Conservation (phyloP, 768 basidiomycete genomes). For the Collybiopsis luxurians region DNA sequence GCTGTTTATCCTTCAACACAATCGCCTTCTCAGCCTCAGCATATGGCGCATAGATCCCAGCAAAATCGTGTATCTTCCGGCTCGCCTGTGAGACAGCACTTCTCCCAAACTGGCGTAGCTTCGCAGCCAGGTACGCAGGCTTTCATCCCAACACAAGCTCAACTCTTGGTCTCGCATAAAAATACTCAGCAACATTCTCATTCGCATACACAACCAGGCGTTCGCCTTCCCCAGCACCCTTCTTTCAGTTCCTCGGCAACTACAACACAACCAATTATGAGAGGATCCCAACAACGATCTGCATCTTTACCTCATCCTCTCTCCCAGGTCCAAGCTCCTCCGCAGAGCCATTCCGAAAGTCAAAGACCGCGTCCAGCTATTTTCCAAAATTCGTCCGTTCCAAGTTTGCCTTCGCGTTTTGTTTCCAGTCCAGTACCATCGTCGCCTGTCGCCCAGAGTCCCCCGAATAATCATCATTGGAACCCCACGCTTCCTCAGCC, state of each 20-base stretch:
- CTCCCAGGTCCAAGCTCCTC: neutral
- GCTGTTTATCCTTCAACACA: neutral
- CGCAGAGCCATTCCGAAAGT: neutral
- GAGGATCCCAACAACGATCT: neutral
- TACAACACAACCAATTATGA: no score
- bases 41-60: neutral
- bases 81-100: neutral
- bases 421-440: no score
- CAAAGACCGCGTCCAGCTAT: neutral
- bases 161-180: no score
- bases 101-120: neutral
- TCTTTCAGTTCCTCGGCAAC: no score
- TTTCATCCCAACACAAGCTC: neutral
- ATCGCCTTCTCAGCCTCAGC: neutral
- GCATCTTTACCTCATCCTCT: slow-evolving; percentile 1
- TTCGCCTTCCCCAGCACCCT: no score
- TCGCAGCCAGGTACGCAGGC: neutral
- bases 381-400: neutral
- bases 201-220: neutral
- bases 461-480: no score
- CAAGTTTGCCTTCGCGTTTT: no score
- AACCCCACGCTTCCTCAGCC: no score
- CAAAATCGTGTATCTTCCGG: neutral
- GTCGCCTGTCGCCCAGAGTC: no score
- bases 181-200: neutral